These are phyloP conservation scores for Leishmania lainsoni DNA, from an alignment of 208 protist species.

Conservation along the genomic window DNA sequence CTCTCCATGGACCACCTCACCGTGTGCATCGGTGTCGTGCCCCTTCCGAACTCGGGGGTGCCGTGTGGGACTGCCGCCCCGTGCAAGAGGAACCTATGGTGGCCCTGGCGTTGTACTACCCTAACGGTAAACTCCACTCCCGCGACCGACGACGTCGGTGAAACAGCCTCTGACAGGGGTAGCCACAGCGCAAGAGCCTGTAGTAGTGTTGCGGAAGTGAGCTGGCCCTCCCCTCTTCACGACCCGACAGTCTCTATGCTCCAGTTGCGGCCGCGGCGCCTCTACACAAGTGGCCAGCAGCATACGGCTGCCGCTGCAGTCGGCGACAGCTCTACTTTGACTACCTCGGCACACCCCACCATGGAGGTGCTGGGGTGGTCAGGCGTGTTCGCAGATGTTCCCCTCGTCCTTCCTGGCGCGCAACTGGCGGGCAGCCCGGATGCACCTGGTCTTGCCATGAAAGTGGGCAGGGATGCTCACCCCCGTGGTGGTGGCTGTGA, in stretches of 20 bases:
- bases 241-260: neutral
- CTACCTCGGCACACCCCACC: neutral
- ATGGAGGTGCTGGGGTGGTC: conserved; percentile 52
- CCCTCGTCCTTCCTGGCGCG: conserved; percentile 39
- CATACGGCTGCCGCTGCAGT: neutral
- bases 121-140: neutral
- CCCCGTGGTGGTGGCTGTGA: neutral
- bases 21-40: conserved; percentile 58
- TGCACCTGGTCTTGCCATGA: neutral
- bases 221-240: neutral
- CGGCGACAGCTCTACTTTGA: neutral
- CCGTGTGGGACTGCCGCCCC: neutral
- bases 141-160: neutral
- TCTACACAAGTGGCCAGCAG: neutral
- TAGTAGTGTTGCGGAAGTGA: neutral
- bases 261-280: conserved; percentile 1
- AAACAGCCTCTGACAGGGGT: neutral
- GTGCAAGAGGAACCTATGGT: neutral
- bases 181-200: neutral
- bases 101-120: neutral
- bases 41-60: conserved; percentile 27
- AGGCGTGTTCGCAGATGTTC: conserved; percentile 38
- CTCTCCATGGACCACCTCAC: conserved; percentile 13
- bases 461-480: neutral
- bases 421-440: neutral